Conservation (phyloP, 1,139 yeast species). For the Sugiyamaella grinbergsii region DNA sequence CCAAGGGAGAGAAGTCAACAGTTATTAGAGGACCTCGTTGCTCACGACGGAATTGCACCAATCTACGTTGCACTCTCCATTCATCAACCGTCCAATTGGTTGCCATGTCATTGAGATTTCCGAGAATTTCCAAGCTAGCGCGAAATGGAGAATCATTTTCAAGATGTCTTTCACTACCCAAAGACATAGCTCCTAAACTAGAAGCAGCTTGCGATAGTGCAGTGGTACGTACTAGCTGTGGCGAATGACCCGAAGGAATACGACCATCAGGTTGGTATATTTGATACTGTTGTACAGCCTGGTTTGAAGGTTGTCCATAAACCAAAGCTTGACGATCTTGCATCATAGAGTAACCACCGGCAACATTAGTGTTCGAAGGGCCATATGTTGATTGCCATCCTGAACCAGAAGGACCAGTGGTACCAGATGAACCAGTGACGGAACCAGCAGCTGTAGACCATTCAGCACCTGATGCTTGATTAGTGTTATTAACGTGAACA, state of each 20-base stretch:
- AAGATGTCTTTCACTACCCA: slow-evolving; percentile 12
- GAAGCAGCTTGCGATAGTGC: slow-evolving; percentile 39
- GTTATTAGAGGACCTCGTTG: slow-evolving; percentile 44
- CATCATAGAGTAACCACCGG: slow-evolving; percentile 6
- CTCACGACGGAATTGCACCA: slow-evolving; percentile 41
- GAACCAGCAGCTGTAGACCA: slow-evolving; percentile 6
- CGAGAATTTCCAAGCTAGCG: slow-evolving; percentile 41
- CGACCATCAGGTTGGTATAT: slow-evolving; percentile 16
- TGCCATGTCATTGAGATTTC: slow-evolving; percentile 42
- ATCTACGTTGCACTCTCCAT: slow-evolving; percentile 39
- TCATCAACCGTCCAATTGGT: slow-evolving; percentile 42
- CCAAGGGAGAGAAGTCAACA: slow-evolving; percentile 41
- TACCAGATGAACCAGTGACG: not conserved
- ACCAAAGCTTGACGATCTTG: slow-evolving; percentile 13
- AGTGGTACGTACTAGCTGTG: slow-evolving; percentile 37
- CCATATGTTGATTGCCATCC: slow-evolving; percentile 12
- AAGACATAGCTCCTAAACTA: slow-evolving; percentile 29
- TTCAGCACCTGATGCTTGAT: not conserved
- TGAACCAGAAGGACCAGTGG: slow-evolving; percentile 5
- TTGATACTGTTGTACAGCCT: slow-evolving; percentile 13
- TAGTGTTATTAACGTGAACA: slow-evolving; percentile 4
- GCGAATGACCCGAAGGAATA: slow-evolving; percentile 19
- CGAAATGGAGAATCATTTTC: slow-evolving; percentile 27
- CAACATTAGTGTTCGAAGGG: not conserved
- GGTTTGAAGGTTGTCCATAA: not conserved